Evolutionary conservation across 257 asterid species (phyloP).

Genomic region (Solanum gracilifrons): DNA sequence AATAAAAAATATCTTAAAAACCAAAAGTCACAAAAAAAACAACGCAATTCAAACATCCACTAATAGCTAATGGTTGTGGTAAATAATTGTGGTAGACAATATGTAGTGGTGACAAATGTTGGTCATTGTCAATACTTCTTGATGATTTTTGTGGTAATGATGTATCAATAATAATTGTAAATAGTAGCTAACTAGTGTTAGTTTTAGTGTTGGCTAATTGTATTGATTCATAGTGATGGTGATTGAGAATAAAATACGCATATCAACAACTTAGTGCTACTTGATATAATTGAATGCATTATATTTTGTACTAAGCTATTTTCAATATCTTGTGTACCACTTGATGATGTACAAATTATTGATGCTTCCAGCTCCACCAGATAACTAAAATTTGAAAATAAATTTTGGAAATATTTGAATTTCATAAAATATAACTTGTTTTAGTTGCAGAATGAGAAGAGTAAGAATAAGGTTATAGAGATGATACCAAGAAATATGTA

Average conservation of each 20-base stretch:
- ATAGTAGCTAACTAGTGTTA: too few relatives aligned
- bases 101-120: neutral
- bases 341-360: neutral
- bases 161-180: too few relatives aligned
- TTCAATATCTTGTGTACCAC: neutral
- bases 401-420: too few relatives aligned
- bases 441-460: neutral
- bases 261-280: too few relatives aligned
- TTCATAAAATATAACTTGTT: neutral
- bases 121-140: neutral
- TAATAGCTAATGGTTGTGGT: neutral
- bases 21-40: too few relatives aligned
- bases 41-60: too few relatives aligned
- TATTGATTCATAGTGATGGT: neutral
- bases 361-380: neutral
- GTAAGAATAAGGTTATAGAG: neutral
- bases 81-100: too few relatives aligned
- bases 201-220: neutral
- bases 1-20: too few relatives aligned
- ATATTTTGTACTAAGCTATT: too few relatives aligned
- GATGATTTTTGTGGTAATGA: neutral
- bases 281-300: too few relatives aligned
- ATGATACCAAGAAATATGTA: neutral
- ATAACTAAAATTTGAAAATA: neutral
- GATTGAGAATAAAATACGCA: too few relatives aligned